Evolutionary conservation across 2,329 filamentous ascomycete genomes (phyloP).

Genomic region (Nothophoma quercina): DNA sequence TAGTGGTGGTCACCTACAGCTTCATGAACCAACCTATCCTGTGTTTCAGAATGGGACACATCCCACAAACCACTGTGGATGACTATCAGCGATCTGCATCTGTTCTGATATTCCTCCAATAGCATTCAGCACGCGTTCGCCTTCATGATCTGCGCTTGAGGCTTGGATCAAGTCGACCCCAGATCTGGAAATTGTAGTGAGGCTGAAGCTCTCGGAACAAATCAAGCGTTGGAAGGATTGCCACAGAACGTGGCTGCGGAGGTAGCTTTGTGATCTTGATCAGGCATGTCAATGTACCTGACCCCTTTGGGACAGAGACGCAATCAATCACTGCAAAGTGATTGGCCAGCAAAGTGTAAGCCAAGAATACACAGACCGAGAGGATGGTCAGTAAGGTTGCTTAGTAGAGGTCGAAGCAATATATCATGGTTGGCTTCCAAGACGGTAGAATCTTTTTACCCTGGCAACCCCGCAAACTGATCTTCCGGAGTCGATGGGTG

Average conservation of each 20-base stretch:
- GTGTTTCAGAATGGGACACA: not conserved
- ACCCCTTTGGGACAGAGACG: not conserved
- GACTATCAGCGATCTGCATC: not conserved
- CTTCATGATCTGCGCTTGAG: not conserved
- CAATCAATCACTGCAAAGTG: not conserved
- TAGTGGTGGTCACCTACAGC: not conserved
- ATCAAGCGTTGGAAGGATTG: constrained; percentile 4
- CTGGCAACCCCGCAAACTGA: constrained; percentile 16
- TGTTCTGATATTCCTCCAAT: constrained; percentile 10
- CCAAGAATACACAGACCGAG: not conserved
- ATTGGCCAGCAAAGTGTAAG: not conserved
- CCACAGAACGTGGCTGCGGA: constrained; percentile 9
- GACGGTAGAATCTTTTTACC: no score
- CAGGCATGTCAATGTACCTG: not conserved
- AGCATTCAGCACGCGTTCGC: not conserved
- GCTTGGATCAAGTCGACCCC: not conserved
- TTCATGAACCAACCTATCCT: not conserved
- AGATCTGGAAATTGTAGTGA: not conserved
- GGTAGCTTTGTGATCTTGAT: not conserved
- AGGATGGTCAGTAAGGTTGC: not conserved
- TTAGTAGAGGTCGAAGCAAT: constrained; percentile 1
- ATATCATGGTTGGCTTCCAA: constrained; percentile 10
- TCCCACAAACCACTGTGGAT: not conserved
- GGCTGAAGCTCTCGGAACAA: constrained; percentile 6
- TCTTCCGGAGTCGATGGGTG: constrained; percentile 5